Conservation (phyloP, 805 yeast species). For the Hanseniaspora hatyaiensis region DNA sequence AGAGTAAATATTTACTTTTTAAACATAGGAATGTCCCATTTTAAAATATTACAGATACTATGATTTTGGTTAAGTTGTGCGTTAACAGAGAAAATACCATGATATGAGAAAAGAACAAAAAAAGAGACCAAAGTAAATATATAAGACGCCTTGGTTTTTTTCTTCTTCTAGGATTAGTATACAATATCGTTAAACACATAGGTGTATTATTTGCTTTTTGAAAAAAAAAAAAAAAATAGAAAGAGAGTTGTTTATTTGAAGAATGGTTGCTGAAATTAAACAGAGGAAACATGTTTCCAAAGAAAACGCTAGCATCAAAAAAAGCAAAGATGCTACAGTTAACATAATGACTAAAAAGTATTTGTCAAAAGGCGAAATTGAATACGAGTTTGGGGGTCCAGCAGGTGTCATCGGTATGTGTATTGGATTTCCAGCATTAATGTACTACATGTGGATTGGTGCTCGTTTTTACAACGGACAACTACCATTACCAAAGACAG, state of each 20-base stretch:
- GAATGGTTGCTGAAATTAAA: conserved; percentile 12
- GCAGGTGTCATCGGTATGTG: conserved; percentile 84
- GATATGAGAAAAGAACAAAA: too few species aligned
- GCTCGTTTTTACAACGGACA: conserved; percentile 68
- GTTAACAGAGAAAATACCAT: too few species aligned
- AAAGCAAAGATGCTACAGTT: not conserved
- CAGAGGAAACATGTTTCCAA: not conserved
- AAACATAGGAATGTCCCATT: too few species aligned
- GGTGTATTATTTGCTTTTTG: too few species aligned
- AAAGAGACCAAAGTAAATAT: too few species aligned
- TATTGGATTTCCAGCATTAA: conserved; percentile 79
- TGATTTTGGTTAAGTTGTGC: too few species aligned
- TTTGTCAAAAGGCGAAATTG: conserved; percentile 42
- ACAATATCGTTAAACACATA: too few species aligned
- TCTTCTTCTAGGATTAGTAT: too few species aligned
- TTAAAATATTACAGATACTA: too few species aligned
- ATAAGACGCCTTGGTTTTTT: too few species aligned
- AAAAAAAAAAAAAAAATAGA: not conserved
- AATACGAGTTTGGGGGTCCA: conserved; percentile 90
- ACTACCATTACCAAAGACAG: conserved; percentile 52
- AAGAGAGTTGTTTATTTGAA: too few species aligned
- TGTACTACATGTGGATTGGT: conserved; percentile 95
- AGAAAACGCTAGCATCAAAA: not conserved
- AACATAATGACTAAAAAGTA: conserved; percentile 26
- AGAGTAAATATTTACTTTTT: too few species aligned